phyloP scores from a whole-genome alignment of 345 rosid species.

The Angophora floribunda region DNA sequence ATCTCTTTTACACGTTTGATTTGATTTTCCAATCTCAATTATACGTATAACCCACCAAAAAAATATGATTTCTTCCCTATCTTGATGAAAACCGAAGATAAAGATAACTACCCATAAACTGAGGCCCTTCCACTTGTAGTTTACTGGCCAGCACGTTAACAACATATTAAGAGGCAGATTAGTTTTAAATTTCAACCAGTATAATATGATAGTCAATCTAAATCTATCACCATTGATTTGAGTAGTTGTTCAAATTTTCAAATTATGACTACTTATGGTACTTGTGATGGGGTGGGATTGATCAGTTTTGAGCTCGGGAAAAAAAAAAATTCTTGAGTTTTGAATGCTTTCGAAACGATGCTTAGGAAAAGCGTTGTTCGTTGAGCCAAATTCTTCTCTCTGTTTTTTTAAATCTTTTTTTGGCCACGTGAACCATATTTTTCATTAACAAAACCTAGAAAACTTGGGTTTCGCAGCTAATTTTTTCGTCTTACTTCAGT shows the following conservation, averaged over 20 bases:
- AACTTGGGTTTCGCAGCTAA: background rate
- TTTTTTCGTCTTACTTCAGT: background rate
- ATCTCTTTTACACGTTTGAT: background rate
- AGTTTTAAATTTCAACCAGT: background rate
- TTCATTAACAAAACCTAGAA: background rate
- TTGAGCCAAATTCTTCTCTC: background rate
- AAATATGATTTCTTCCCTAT: background rate
- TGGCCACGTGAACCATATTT: background rate
- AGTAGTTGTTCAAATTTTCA: background rate
- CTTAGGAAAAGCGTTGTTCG: background rate
- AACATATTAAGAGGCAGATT: background rate
- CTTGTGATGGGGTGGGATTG: background rate
- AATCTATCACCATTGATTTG: background rate
- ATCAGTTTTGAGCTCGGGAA: background rate
- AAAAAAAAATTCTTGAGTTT: background rate
- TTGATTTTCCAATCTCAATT: background rate
- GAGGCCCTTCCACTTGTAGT: background rate
- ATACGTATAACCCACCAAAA: background rate
- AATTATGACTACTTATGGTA: background rate
- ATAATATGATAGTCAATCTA: too few relatives aligned
- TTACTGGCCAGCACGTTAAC: background rate
- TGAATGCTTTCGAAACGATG: background rate
- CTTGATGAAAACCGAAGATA: background rate
- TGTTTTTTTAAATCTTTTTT: background rate
- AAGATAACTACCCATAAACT: background rate